phyloP scores from a whole-genome alignment of 371 early-diverging fungal species.

The Entomophthora muscae region DNA sequence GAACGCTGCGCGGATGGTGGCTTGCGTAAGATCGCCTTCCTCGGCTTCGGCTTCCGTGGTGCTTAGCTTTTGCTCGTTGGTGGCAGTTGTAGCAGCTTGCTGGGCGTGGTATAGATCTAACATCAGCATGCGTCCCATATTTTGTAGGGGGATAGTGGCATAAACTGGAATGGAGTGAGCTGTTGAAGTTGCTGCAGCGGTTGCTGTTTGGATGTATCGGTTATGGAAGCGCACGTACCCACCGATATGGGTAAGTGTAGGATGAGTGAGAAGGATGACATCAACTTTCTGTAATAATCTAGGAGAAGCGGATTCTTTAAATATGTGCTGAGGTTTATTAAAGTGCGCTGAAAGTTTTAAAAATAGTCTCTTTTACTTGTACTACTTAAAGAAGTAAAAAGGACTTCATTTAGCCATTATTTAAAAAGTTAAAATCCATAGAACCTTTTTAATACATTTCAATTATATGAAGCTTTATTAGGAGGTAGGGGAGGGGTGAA shows the following conservation, averaged over 20 bases:
- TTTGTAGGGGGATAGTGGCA: constrained; percentile 83
- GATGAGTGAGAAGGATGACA: constrained; percentile 81
- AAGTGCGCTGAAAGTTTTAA: no score
- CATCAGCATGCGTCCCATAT: constrained; percentile 80
- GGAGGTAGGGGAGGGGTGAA: no score
- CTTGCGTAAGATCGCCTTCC: constrained; percentile 44
- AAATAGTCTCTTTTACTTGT: no score
- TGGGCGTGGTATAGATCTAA: constrained; percentile 58
- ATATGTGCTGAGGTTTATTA: no score
- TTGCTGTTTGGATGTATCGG: constrained; percentile 51
- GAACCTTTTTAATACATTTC: no score
- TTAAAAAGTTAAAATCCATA: no score
- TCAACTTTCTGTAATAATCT: constrained; percentile 85
- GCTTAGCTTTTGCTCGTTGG: background rate
- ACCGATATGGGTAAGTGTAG: constrained; percentile 75
- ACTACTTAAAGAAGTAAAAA: no score
- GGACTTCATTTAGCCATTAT: no score
- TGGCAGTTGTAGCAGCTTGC: constrained; percentile 10
- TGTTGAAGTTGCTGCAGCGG: background rate
- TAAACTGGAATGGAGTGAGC: constrained; percentile 47
- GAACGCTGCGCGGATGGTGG: constrained; percentile 70
- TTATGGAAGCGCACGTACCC: constrained; percentile 71
- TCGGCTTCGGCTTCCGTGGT: constrained; percentile 21
- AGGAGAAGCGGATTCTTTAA: no score
- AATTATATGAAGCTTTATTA: no score